Evolutionary conservation across 1,284 basidiomycete species (phyloP).

Genomic region (Hymenochaete sp.): DNA sequence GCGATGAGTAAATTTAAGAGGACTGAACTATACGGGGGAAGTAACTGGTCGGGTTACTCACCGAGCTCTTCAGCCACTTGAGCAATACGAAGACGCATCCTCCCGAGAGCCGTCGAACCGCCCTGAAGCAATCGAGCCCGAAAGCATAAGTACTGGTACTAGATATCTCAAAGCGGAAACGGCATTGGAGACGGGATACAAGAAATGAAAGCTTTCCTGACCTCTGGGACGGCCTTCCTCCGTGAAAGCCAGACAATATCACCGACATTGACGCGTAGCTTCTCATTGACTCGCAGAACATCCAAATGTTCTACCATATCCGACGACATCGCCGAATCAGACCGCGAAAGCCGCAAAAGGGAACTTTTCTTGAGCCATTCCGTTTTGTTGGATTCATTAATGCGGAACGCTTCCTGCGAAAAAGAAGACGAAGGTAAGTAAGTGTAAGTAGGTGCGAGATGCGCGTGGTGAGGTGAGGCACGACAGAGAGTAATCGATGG

Average conservation of each 20-base stretch:
- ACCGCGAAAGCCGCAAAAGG: background rate
- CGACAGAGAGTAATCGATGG: too few relatives aligned
- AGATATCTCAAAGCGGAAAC: background rate
- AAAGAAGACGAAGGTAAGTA: background rate
- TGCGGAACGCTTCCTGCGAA: conserved; percentile 9
- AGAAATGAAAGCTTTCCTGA: too few relatives aligned
- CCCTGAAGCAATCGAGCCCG: conserved; percentile 40
- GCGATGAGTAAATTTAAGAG: too few relatives aligned
- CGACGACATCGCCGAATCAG: background rate
- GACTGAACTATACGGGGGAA: conserved; percentile 17
- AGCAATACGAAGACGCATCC: conserved; percentile 60
- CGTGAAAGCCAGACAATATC: conserved; percentile 14
- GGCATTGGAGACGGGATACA: too few relatives aligned
- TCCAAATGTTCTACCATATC: background rate
- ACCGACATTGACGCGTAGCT: conserved; percentile 7
- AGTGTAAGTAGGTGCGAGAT: too few relatives aligned
- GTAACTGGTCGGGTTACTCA: conserved; percentile 28
- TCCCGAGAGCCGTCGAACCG: conserved; percentile 77
- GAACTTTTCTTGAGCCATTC: conserved; percentile 10
- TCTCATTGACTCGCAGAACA: background rate
- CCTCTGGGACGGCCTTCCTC: conserved; percentile 12
- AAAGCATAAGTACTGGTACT: background rate
- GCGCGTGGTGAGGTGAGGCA: too few relatives aligned
- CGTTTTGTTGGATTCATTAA: conserved; percentile 4
- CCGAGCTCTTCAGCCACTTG: conserved; percentile 55